A percentile compares a stretch with the other conserved stretches of the same genome.
These are phyloP conservation scores for Rachicladosporium sp. DNA, from an alignment of 2,329 filamentous ascomycete species.

Conservation along the genomic window DNA sequence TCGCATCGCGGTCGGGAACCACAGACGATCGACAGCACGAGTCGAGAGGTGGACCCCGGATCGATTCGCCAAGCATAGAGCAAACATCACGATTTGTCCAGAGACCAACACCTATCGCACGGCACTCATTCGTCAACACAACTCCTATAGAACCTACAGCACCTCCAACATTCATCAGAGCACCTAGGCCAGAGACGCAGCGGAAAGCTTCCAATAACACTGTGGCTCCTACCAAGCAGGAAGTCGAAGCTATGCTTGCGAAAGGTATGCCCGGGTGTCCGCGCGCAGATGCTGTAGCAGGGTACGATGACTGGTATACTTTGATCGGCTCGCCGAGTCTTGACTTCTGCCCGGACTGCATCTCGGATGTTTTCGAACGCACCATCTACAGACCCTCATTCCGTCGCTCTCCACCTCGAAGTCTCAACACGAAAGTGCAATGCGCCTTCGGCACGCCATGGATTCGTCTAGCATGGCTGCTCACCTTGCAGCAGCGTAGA, in stretches of 20 bases:
- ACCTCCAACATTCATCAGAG: conserved; percentile 4
- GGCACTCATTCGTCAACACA: conserved; percentile 8
- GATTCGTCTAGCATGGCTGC: conserved; percentile 73
- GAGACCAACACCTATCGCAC: conserved; percentile 5
- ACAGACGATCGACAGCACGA: too few relatives aligned
- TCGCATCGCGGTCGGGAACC: conserved; percentile 8
- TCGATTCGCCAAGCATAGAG: too few relatives aligned
- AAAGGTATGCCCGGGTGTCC: conserved; percentile 53
- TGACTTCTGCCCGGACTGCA: conserved; percentile 74
- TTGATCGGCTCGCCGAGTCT: conserved; percentile 59
- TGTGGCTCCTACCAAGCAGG: conserved; percentile 18
- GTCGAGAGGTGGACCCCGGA: too few relatives aligned
- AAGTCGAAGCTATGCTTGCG: conserved; percentile 35
- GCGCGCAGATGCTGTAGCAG: conserved; percentile 47
- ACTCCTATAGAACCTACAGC: conserved; percentile 7
- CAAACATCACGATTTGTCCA: background rate
- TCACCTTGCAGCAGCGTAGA: conserved; percentile 59
- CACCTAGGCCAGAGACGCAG: conserved; percentile 1
- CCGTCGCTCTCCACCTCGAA: conserved; percentile 45
- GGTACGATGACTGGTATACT: conserved; percentile 69
- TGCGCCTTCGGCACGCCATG: conserved; percentile 77
- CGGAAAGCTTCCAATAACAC: conserved; percentile 3
- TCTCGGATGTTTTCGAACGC: conserved; percentile 53
- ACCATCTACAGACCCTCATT: conserved; percentile 59
- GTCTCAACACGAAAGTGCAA: conserved; percentile 45